Conservation (phyloP, 768 basidiomycete species). For the Auricularia sp. region DNA sequence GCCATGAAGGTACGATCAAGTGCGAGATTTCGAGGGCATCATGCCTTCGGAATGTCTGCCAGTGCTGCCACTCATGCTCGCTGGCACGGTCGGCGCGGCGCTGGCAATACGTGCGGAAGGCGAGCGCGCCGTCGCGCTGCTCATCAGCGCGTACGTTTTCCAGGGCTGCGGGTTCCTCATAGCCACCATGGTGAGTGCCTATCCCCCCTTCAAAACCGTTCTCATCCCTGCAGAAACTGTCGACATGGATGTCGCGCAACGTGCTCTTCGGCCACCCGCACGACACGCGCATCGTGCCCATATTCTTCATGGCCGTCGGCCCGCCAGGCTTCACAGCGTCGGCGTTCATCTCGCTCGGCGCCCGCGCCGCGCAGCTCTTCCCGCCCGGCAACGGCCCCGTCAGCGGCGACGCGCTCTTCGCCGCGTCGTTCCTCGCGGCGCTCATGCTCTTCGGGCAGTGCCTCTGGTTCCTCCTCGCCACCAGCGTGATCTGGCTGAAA, state of each 20-base stretch:
- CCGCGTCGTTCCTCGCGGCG: conserved; percentile 28
- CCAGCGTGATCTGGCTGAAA: neutral
- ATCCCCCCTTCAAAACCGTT: conserved; percentile 34
- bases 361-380: conserved; percentile 18
- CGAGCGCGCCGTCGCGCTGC: conserved; percentile 30
- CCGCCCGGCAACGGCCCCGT: neutral
- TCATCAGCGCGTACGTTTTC: conserved; percentile 38
- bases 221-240: conserved; percentile 33
- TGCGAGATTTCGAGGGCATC: conserved; percentile 32
- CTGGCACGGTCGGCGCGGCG: conserved; percentile 38
- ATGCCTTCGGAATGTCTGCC: conserved; percentile 14
- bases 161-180: conserved; percentile 24
- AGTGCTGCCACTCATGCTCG: conserved; percentile 30
- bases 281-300: conserved; percentile 39
- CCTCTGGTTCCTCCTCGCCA: conserved; percentile 32
- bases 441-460: conserved; percentile 38
- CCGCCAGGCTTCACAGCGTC: conserved; percentile 43
- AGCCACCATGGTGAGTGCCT: conserved; percentile 13
- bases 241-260: conserved; percentile 39
- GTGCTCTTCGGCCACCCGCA: conserved; percentile 32
- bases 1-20: conserved; percentile 27
- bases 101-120: conserved; percentile 29
- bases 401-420: conserved; percentile 39
- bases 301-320: conserved; percentile 37
- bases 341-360: conserved; percentile 37